Conservation (phyloP, 2,329 filamentous ascomycete species). For the Biscogniauxia sp. region DNA sequence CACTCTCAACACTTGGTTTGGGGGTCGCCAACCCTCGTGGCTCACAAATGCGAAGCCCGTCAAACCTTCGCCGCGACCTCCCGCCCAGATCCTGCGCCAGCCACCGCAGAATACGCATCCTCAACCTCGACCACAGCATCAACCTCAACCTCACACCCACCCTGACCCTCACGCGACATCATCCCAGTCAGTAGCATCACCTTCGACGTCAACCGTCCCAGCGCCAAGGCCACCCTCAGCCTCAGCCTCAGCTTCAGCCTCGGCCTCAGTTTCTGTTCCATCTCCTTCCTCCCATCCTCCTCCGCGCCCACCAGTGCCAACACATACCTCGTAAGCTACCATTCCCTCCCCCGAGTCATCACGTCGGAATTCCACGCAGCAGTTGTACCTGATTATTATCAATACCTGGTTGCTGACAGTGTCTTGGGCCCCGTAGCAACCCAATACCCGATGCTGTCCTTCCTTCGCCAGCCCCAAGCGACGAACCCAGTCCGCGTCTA, state of each 20-base stretch:
- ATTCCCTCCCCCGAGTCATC: background rate
- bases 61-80: slow-evolving; percentile 30
- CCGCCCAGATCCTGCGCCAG: slow-evolving; percentile 9
- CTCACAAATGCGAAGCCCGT: slow-evolving; percentile 30
- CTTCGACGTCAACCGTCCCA: background rate
- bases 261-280: background rate
- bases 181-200: background rate
- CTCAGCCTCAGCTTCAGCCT: slow-evolving; percentile 1
- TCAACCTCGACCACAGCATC: slow-evolving; percentile 9
- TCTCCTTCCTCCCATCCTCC: background rate
- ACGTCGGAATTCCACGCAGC: no score
- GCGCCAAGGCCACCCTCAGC: background rate
- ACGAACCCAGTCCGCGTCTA: slow-evolving; percentile 52
- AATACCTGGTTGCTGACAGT: background rate
- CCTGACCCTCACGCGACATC: background rate
- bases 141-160: no score
- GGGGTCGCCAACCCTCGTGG: slow-evolving; percentile 36
- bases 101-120: slow-evolving; percentile 4
- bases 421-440: slow-evolving; percentile 10
- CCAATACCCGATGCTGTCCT: slow-evolving; percentile 39
- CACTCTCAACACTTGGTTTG: slow-evolving; percentile 40
- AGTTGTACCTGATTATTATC: no score
- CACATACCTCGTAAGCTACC: slow-evolving; percentile 23
- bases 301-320: slow-evolving; percentile 11
- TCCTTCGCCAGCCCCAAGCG: slow-evolving; percentile 62